phyloP scores from a whole-genome alignment of 148 eudicot genomes.

The Vaccinium corymbosum region DNA sequence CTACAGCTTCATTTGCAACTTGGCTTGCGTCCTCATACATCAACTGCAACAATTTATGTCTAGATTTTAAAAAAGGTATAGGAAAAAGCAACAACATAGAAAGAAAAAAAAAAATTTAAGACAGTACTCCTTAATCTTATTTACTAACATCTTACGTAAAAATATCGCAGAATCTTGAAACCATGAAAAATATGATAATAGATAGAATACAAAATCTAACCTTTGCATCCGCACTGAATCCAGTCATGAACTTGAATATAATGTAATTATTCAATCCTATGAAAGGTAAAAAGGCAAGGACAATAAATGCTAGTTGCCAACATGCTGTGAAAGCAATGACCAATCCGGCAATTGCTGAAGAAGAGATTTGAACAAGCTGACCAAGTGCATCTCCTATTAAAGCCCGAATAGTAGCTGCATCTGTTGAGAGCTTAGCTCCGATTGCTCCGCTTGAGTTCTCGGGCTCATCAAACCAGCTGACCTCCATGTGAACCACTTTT shows the following conservation, averaged over 20 bases:
- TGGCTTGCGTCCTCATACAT: constrained; percentile 83
- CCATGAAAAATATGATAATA: not conserved
- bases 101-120: too few species aligned
- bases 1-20: constrained; percentile 78
- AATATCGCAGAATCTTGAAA: not conserved
- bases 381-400: constrained; percentile 77
- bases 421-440: constrained; percentile 80
- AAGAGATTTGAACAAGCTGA: constrained; percentile 53
- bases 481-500: constrained; percentile 71
- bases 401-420: constrained; percentile 67
- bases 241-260: constrained; percentile 59
- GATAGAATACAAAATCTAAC: constrained; percentile 21
- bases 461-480: constrained; percentile 75
- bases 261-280: constrained; percentile 52
- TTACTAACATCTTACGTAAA: not conserved
- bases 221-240: constrained; percentile 88
- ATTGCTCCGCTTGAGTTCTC: constrained; percentile 74
- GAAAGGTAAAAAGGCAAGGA: constrained; percentile 62
- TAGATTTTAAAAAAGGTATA: not conserved
- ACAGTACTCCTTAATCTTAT: too few species aligned
- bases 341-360: constrained; percentile 55
- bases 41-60: constrained; percentile 26
- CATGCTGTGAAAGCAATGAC: constrained; percentile 62
- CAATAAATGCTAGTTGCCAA: constrained; percentile 71
- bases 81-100: not conserved